Base-by-base conservation (phyloP, 371 early-diverging fungal genomes). In the Umbelopsis sp. region DNA sequence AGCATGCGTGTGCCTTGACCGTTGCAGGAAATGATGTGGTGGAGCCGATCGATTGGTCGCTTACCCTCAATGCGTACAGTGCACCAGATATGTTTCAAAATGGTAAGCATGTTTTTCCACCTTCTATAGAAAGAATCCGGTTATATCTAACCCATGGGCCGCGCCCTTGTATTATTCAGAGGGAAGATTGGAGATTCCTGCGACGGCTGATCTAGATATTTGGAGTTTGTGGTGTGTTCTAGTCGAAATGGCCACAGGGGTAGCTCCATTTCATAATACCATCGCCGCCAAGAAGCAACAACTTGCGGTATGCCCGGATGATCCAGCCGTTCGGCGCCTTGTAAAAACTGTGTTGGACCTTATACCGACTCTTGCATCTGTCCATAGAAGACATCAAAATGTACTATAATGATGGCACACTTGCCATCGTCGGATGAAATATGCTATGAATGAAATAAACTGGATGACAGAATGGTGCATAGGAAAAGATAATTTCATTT, bases 221-320 rank as follows among this genome's bases (percentile, higher is more conserved):
- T 57, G 57, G 57, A 57, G 57, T 35, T n/a, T 57, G 29, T 57
- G 57, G 57, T 57, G 57, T 35, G 37, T 57, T n/a, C 37, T 57
- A 3, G 57, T 57, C 12, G 57, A 57, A 35, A 57, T 57, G 14
- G 57, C 57, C 4, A 57, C 57, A 11, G 57, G 57, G 7, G 57
- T 57, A 3, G 35, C 57, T 3, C 57, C 57, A 57, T 57, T 57
- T 57, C 12, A 57, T 35, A 57, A 35, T 18, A 29, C 32, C 4
- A 57, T 57, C 16, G 57, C 57, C 6, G 57, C 57, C 35, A 57
- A 18, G 7, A 57, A 35, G 35, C 57, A 57, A n/a, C 57, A 35
- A 29, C 35, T 57, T 16, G 57, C 57, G 0, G 57, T 57, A 35
- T 29, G 57, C 8, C 57, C 57, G 29, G 29, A 29, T 10, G 57